phyloP scores from a whole-genome alignment of 2,329 filamentous ascomycete genomes.

The Pleoardoris graminearum region DNA sequence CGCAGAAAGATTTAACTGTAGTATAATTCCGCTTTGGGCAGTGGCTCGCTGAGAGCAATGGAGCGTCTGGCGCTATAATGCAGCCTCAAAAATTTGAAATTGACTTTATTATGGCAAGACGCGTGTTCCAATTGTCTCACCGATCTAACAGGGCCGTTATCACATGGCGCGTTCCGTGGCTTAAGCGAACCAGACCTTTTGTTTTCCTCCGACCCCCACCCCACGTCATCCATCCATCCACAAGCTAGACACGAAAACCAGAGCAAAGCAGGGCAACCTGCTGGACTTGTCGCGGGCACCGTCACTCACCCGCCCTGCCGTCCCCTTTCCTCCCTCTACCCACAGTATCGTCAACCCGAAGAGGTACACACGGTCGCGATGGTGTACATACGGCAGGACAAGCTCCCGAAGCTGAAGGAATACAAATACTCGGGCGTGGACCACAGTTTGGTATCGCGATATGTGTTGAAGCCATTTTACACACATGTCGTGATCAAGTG shows the following conservation, averaged over 20 bases:
- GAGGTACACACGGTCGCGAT: conserved; percentile 53
- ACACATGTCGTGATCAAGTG: conserved; percentile 89
- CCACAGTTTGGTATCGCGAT: conserved; percentile 84
- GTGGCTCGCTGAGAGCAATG: not conserved
- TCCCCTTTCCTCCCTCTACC: conserved; percentile 7
- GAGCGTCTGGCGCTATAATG: not conserved
- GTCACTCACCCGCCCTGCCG: conserved; percentile 12
- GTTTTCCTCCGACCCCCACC: conserved; percentile 9
- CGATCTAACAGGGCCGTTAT: too few species aligned
- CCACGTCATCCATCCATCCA: conserved; percentile 38
- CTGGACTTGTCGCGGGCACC: too few species aligned
- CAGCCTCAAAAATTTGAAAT: not conserved
- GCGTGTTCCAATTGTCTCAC: too few species aligned
- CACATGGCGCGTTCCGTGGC: not conserved
- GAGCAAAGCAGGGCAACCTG: too few species aligned
- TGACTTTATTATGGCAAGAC: too few species aligned
- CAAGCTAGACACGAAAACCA: conserved; percentile 36
- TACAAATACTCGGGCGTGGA: conserved; percentile 97
- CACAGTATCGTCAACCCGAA: not conserved
- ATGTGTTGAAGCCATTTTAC: conserved; percentile 97
- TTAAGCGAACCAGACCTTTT: not conserved
- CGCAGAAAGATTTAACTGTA: conserved; percentile 1
- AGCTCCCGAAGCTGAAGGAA: conserved; percentile 82
- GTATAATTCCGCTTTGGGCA: conserved; percentile 3
- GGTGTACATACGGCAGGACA: conserved; percentile 94